Evolutionary conservation across 129 eudicot genomes (phyloP), one percentile per base, ranked within the genome.

Genomic region (Flaveria trinervia): DNA sequence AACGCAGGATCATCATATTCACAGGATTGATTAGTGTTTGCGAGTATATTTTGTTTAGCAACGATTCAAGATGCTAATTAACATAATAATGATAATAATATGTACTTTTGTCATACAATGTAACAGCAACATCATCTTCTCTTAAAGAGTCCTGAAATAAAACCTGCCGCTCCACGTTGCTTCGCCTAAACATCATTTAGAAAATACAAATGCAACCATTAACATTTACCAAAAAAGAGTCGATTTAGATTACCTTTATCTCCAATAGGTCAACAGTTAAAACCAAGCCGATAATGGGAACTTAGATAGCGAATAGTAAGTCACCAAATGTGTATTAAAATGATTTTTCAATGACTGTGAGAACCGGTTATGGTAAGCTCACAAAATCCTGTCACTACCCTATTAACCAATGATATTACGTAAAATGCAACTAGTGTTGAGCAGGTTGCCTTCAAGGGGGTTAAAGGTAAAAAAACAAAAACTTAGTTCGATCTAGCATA

Each of bases 91-190:
- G 2, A 26, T 26, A 26, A 28, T 30, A 30, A 30, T 30, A 56
- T 17, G 18, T 17, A 44, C 6, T 44, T 22, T 41, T 56, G 68
- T 49, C 17, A 65, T 79, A 65, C 57, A 30, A 4, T 30, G 5
- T 30, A 30, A 30, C 5, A 73, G 69, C 79, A 68, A 14, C 59
- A 65, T 85, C 81, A 90, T 69, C 87, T 68, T 67, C 89, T 81
- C 79, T 85, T 73, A 71, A 90, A 60, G 66, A 90, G 79, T 65
- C 90, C 96, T 45, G 61, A 82, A 28, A 90, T 83, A 22, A 86
- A 77, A 83, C 95, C 92, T 20, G 87, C 61, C 16, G 84, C 86
- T 55, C 88, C 88, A 4, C 88, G 88, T 71, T 68, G 70, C 82
- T 85, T 87, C 16, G 89, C 93, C 98, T 92, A 72, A 83, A 71